A percentile compares a stretch with the other conserved stretches of the same genome.
Evolutionary conservation across 768 basidiomycete genomes (phyloP).

Genomic region (Mycena belliarum): DNA sequence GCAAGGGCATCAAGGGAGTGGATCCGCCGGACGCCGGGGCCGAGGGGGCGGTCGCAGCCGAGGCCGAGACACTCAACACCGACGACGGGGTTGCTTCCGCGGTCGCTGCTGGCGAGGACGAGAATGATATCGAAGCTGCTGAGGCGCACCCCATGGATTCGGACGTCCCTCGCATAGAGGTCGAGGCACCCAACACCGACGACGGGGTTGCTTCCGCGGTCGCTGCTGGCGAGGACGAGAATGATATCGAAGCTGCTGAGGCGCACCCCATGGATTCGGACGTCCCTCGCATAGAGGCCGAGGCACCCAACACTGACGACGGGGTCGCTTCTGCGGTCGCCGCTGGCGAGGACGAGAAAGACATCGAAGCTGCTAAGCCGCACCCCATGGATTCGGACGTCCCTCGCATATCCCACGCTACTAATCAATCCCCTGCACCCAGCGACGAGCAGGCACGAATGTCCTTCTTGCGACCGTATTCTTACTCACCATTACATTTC

Average conservation of each 20-base stretch:
- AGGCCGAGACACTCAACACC: neutral
- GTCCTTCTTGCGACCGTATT: neutral
- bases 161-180: neutral
- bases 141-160: neutral
- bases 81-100: neutral
- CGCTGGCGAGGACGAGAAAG: neutral
- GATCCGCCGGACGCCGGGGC: neutral
- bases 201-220: no score
- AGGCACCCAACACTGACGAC: neutral
- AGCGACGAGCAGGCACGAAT: neutral
- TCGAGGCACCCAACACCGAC: neutral
- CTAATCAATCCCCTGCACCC: neutral
- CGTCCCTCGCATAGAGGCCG: neutral
- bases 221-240: neutral
- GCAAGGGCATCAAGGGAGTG: conserved; percentile 19
- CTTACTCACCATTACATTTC: neutral
- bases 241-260: neutral
- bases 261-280: neutral
- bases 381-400: neutral
- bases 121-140: neutral
- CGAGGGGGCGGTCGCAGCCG: neutral
- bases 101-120: neutral
- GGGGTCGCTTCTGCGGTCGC: neutral
- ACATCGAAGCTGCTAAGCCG: no score
- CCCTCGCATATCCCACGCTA: neutral